Conservation (phyloP, 352 stramenopile genomes). For the Phytopythium litorale region DNA sequence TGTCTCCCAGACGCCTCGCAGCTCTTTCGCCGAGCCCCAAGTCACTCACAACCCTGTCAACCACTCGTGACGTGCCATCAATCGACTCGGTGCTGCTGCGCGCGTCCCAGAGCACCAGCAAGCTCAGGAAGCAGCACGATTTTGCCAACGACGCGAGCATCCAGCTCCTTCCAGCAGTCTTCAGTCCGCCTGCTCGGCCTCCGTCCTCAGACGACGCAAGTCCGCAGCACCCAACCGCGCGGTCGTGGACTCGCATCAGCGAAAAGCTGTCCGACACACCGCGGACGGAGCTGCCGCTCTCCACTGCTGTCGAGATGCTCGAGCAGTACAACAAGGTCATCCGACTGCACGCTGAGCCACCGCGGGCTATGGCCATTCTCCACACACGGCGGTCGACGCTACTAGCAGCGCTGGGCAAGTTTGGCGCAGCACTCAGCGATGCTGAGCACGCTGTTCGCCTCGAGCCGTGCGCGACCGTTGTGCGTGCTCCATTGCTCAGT, state of each 20-base stretch:
- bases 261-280: conserved; percentile 1
- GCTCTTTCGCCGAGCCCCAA: conserved; percentile 5
- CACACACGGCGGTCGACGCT: conserved; percentile 58
- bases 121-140: conserved; percentile 23
- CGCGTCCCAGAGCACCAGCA: conserved; percentile 28
- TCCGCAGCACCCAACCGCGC: not conserved
- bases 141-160: conserved; percentile 20
- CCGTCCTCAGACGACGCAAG: not conserved
- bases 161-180: conserved; percentile 15
- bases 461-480: conserved; percentile 45
- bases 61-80: not conserved
- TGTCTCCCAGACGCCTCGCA: not conserved
- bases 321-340: conserved; percentile 70
- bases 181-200: not conserved
- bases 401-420: conserved; percentile 45
- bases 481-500: conserved; percentile 13
- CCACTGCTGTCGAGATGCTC: conserved; percentile 40
- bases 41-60: conserved; percentile 12
- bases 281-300: conserved; percentile 15
- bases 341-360: conserved; percentile 36
- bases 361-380: conserved; percentile 53
- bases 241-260: not conserved
- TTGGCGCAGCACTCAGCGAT: conserved; percentile 39
- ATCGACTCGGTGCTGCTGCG: conserved; percentile 26
- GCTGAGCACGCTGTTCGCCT: conserved; percentile 48